Base-by-base conservation (phyloP, 2,329 filamentous ascomycete genomes). In the Didymella pomorum region DNA sequence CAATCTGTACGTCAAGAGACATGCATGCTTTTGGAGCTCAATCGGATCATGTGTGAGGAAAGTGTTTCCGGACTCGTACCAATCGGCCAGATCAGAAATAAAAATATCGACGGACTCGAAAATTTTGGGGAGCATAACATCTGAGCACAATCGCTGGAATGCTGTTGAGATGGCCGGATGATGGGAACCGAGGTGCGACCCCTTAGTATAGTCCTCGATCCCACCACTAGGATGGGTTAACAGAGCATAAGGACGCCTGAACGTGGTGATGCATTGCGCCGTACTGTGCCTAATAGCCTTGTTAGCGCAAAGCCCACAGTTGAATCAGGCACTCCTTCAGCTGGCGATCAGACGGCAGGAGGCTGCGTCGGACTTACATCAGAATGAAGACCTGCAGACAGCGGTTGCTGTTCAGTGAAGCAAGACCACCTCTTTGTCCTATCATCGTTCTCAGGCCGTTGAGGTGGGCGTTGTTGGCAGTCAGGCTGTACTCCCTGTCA, bases 391-490 rank as follows among this genome's bases (percentile, higher is more conserved):
- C 65, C 46, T 76, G 72, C 41, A 76, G 53, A 56, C 70, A 72
- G 28, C 62, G 62, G 45, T 73, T 76, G 14, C 63, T 62, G 35
- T 41, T 47, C 23, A 76, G 48, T 6, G 64, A 66, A 26, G 64
- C 58, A 48, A 76, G 69, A 11, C 73, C 73, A 3, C 72, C 73
- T 65, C 73, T 66, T 56, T 74, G 73, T n/a, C 60, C 18, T 20
- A 76, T 71, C 73, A 76, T 76, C 1, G 65, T 65, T 43, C 53
- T 62, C 7, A 76, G 58, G 5, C 73, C 73, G 45, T 70, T 70
- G n/a, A 68, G 55, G 54, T 76, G 73, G 26, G 68, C 63, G 29
- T 58, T 51, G 46, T 67, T 63, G 33, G 70, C 67, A 39, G 49
- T 37, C 49, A 68, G 33, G 43, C 62, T 72, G 46, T 58, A 67